Percentiles rank a stretch among this genome's conserved stretches.
phyloP scores from a whole-genome alignment of 225 moss, liverwort and hornwort species.

The Thuidium tamariscinum region DNA sequence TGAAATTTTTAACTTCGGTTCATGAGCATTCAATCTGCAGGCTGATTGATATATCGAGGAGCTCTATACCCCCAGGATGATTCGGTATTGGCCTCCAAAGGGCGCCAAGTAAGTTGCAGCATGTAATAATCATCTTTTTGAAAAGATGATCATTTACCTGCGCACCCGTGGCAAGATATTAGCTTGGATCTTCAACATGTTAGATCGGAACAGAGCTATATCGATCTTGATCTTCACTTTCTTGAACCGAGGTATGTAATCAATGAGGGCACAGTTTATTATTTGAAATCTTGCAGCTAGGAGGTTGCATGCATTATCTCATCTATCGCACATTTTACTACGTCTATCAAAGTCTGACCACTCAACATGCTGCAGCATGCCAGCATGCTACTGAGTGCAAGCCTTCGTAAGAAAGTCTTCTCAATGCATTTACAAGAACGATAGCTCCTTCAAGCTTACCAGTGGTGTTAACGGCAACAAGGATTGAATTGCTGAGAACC shows the following conservation, averaged over 20 bases:
- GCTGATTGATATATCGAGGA: not conserved
- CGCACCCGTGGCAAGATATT: not conserved
- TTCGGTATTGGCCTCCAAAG: not conserved
- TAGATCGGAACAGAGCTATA: not conserved
- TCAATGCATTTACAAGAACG: not conserved
- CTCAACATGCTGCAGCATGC: not conserved
- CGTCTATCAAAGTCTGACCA: not conserved
- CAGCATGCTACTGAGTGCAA: not conserved
- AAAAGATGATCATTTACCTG: not conserved
- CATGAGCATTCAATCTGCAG: not conserved
- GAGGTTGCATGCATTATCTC: not conserved
- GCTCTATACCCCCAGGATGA: not conserved
- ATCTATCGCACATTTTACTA: not conserved
- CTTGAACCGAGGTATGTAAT: not conserved
- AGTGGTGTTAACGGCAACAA: not conserved
- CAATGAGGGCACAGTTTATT: not conserved
- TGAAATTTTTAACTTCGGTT: not conserved
- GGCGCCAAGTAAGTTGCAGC: not conserved
- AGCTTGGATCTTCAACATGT: not conserved
- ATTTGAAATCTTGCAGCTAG: not conserved
- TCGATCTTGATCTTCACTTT: not conserved
- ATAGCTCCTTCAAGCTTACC: not conserved
- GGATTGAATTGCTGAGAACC: not conserved
- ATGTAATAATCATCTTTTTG: not conserved
- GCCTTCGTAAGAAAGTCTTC: not conserved